Conservation (phyloP, 768 basidiomycete species). For the Pholiota conissans region DNA sequence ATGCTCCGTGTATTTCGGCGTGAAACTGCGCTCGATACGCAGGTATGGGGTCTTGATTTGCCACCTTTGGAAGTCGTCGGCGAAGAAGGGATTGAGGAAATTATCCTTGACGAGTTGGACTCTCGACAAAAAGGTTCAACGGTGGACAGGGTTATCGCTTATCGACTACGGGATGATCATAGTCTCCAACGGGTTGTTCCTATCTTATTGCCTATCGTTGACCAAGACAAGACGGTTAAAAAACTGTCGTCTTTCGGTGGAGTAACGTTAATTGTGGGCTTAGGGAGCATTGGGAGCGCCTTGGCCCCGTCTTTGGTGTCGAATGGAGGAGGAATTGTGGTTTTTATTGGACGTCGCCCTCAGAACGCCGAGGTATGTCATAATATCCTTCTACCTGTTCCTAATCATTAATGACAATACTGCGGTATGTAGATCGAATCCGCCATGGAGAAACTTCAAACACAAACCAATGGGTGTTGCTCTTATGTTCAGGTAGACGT, state of each 20-base stretch:
- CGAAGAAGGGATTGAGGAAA: not conserved
- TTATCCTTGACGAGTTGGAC: slow-evolving; percentile 5
- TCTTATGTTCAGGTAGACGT: slow-evolving; percentile 24
- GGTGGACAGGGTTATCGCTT: slow-evolving; percentile 14
- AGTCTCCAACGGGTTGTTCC: slow-evolving; percentile 18
- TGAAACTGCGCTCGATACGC: slow-evolving; percentile 22
- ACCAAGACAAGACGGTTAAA: no score
- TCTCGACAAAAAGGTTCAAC: slow-evolving; percentile 2
- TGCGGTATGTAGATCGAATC: slow-evolving; percentile 19
- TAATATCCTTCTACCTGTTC: not conserved
- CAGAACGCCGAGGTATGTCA: slow-evolving; percentile 7
- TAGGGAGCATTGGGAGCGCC: slow-evolving; percentile 26
- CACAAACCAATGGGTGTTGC: not conserved
- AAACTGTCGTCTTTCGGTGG: no score
- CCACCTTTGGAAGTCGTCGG: slow-evolving; percentile 9
- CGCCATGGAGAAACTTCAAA: slow-evolving; percentile 1
- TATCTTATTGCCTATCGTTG: slow-evolving; percentile 8
- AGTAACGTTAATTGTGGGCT: slow-evolving; percentile 21
- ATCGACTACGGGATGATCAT: slow-evolving; percentile 6
- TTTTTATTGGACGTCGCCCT: slow-evolving; percentile 19
- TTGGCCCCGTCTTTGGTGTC: slow-evolving; percentile 17
- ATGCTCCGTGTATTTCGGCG: slow-evolving; percentile 29
- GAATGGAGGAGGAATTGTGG: slow-evolving; percentile 12
- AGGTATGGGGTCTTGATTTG: slow-evolving; percentile 23
- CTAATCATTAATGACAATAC: not conserved